Conservation (phyloP, 345 rosid species). For the Mercurialis annua region DNA sequence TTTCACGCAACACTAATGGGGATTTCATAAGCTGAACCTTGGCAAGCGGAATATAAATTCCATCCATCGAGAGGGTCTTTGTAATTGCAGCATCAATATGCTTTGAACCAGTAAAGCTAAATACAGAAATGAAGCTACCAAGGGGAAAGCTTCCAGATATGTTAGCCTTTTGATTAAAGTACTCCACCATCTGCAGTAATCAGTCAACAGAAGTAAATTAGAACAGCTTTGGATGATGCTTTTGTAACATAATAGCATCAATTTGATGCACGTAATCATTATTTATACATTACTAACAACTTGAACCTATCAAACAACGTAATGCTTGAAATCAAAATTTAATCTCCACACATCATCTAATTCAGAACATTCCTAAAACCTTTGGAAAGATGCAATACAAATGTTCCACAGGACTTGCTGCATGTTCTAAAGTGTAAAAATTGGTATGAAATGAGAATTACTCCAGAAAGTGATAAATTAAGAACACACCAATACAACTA, state of each 20-base stretch:
- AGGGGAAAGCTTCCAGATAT: constrained; percentile 46
- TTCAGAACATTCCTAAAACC: background rate
- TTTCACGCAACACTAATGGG: constrained; percentile 42
- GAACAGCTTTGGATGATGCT: background rate
- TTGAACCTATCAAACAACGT: background rate
- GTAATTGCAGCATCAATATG: constrained; percentile 53
- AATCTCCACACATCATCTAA: background rate
- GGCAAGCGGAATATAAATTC: constrained; percentile 56
- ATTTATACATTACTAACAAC: background rate
- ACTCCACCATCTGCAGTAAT: constrained; percentile 57
- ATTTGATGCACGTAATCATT: background rate
- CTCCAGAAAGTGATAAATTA: background rate
- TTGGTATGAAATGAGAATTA: background rate
- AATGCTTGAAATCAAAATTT: background rate
- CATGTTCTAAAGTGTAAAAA: background rate
- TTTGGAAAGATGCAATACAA: background rate
- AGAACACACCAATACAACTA: background rate
- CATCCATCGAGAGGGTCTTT: constrained; percentile 62
- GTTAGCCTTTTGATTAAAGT: constrained; percentile 49
- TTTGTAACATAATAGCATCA: constrained; percentile 1
- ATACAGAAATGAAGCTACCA: constrained; percentile 65
- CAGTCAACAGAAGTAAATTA: constrained; percentile 1
- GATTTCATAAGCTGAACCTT: constrained; percentile 46
- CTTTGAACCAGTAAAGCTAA: constrained; percentile 60
- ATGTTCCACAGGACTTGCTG: background rate